These are phyloP conservation scores for Wickerhamomyces sp. DNA, from an alignment of 1,139 yeast species.

Conservation along the genomic window DNA sequence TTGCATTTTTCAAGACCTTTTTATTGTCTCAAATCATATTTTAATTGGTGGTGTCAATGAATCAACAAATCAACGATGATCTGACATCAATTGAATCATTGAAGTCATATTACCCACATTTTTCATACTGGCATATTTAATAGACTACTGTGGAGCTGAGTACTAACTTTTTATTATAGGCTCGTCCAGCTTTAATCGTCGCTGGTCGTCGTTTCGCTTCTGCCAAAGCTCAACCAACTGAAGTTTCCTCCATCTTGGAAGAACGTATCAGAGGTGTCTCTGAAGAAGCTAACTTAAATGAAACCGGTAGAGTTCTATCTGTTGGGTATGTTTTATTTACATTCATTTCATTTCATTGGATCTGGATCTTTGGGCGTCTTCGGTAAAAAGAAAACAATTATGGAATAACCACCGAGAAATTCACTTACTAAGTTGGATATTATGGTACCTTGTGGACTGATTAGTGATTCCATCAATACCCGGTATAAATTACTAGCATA, in stretches of 20 bases:
- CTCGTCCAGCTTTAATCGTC: slow-evolving; percentile 66
- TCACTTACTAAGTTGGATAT: too few relatives aligned
- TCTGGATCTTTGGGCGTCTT: background rate
- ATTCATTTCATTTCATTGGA: background rate
- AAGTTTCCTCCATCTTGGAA: slow-evolving; percentile 97
- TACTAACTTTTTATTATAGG: slow-evolving; percentile 34
- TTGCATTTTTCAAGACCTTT: background rate
- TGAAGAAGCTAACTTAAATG: slow-evolving; percentile 95
- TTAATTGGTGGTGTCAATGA: background rate
- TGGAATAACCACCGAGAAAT: too few relatives aligned
- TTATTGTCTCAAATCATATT: background rate
- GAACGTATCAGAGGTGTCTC: slow-evolving; percentile 99
- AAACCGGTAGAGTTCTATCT: slow-evolving; percentile 98
- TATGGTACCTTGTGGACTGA: too few relatives aligned
- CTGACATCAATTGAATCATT: background rate
- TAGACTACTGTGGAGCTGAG: slow-evolving; percentile 1
- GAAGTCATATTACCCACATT: background rate
- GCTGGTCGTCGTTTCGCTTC: slow-evolving; percentile 83
- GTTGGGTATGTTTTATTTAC: slow-evolving; percentile 64
- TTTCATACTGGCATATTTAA: background rate
- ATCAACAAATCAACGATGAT: background rate
- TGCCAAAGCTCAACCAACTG: slow-evolving; percentile 98
- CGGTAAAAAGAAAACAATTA: too few relatives aligned
- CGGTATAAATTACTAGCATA: too few relatives aligned
- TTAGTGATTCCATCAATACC: too few relatives aligned